Base-by-base conservation (phyloP, 2,329 filamentous ascomycete genomes). In the Fusarium sp. region DNA sequence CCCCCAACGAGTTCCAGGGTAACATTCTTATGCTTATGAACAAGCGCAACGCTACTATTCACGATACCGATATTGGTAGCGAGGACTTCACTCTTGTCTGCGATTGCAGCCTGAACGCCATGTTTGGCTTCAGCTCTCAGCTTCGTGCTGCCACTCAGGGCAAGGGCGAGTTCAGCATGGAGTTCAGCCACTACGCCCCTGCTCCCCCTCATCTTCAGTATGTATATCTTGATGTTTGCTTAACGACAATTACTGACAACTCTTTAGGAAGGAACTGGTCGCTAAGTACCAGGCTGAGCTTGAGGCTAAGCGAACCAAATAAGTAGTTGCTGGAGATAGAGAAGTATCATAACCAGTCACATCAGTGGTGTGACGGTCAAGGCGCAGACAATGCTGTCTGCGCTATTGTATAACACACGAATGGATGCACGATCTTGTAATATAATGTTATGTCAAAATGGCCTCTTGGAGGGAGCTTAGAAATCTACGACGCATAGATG, bases 101-200 rank as follows among this genome's bases (percentile, higher is more conserved):
- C 25, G 96, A 98, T 81, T 97, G 94, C 83, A 94, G 91, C 78
- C 81, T 99, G 78, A 97, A 98, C 79, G 89, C 91, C 78, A 99
- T 99, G 96, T 99, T 99, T 78, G 96, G 96, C 67, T 98, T 99
- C 83, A 94, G 90, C 75, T 92, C 90, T 40, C 92, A 97, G 80
- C 82, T 99, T 71, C 88, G 96, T 73, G 96, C 96, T 15, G 92
- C 94, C 21, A 98, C 94, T 4, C 96, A 99, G 83, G 96, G 96
- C 66, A 99, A 99, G 86, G 96, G 96, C 75, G 96, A 99, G 83
- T 99, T 97, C 77, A 91, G 88, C 75, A 98, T 99, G 96, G 96
- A 99, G 82, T 99, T 99, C 76, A 96, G 92, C 80, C 96, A 98
- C 82, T 99, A 99, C 76, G 89, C 92, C 51, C 85, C 93, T 50